Evolutionary conservation across 139 green algal species (phyloP).

Genomic region (Diplosphaera chodatii): DNA sequence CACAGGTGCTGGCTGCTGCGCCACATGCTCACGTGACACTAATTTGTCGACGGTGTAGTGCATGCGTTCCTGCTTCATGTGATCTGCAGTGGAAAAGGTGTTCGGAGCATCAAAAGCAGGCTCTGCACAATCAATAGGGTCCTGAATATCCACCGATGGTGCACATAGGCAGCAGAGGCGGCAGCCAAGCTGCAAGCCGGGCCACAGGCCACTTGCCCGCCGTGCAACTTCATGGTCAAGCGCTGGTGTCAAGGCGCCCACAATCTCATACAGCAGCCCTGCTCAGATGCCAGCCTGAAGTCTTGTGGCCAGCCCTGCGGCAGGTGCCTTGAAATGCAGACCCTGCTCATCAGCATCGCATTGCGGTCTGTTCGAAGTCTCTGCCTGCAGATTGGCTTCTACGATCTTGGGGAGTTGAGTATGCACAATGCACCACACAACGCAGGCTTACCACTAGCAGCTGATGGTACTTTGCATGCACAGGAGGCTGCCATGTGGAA

Average conservation of each 20-base stretch:
- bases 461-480: constrained; percentile 10
- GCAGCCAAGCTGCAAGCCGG: background rate
- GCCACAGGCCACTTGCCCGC: constrained; percentile 31
- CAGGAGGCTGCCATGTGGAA: constrained; percentile 48
- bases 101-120: no score
- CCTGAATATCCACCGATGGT: no score
- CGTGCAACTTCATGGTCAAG: constrained; percentile 38
- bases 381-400: no score
- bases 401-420: no score
- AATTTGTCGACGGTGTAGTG: background rate
- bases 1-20: background rate
- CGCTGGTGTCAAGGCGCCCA: constrained; percentile 51
- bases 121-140: no score
- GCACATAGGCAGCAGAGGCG: background rate
- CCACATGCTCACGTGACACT: no score
- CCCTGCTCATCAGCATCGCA: no score
- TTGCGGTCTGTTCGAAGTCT: no score
- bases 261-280: constrained; percentile 17
- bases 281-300: constrained; percentile 30
- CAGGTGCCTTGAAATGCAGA: background rate
- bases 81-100: no score
- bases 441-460: no score
- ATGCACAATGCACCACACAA: no score
- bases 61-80: no score
- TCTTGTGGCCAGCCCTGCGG: constrained; percentile 32